A percentile compares a stretch with the other conserved stretches of the same genome.
Evolutionary conservation across 2,329 filamentous ascomycete genomes (phyloP).

Genomic region (Tolypocladium ophioglossoides): DNA sequence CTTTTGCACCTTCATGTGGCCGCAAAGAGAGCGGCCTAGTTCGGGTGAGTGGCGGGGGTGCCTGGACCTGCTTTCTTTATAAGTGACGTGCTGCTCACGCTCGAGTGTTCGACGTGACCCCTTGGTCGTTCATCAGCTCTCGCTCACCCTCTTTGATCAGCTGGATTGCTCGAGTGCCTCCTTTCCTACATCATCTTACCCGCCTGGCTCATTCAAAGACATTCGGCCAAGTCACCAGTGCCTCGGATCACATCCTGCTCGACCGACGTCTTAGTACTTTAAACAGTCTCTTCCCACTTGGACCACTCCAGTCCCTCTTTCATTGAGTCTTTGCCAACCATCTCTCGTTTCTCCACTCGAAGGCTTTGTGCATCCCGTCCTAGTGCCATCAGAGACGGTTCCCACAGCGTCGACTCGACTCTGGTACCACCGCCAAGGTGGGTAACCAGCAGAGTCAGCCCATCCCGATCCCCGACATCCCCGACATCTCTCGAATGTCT

Average conservation of each 20-base stretch:
- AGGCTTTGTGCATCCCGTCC: constrained; percentile 1
- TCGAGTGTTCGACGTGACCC: constrained; percentile 3
- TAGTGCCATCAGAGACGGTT: constrained; percentile 1
- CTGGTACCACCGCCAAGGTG: constrained; percentile 7
- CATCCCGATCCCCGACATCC: neutral
- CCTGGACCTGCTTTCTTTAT: neutral
- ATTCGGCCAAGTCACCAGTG: neutral
- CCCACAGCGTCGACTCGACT: neutral
- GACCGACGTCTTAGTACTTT: neutral
- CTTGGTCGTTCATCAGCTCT: neutral
- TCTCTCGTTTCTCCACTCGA: neutral
- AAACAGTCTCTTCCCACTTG: neutral
- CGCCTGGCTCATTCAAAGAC: neutral
- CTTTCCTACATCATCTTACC: neutral
- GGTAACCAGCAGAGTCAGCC: constrained; percentile 7
- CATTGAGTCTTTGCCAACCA: neutral
- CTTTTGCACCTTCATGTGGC: constrained; percentile 1
- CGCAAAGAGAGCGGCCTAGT: neutral
- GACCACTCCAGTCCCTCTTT: neutral
- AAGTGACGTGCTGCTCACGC: neutral
- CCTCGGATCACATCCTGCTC: neutral
- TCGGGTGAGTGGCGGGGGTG: neutral
- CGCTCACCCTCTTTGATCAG: constrained; percentile 1
- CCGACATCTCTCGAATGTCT: constrained; percentile 17
- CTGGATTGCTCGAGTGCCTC: constrained; percentile 2